phyloP scores from a whole-genome alignment of 179 eudicot species.

The Vitellaria paradoxa region DNA sequence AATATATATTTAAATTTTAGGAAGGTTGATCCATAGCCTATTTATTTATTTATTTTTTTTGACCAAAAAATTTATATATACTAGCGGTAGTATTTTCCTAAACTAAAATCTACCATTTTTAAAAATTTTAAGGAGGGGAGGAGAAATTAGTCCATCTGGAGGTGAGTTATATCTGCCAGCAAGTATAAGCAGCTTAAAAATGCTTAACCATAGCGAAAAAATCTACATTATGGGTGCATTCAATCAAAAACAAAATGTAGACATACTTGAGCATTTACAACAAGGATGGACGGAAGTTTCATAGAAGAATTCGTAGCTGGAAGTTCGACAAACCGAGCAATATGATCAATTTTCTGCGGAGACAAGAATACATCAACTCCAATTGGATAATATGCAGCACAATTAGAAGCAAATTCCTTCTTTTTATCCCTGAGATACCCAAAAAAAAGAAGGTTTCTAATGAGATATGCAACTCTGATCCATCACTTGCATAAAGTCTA shows the following conservation, averaged over 20 bases:
- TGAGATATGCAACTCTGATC: background rate
- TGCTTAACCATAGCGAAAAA: background rate
- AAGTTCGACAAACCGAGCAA: slow-evolving; percentile 88
- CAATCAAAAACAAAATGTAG: background rate
- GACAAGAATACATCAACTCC: slow-evolving; percentile 88
- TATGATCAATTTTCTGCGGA: slow-evolving; percentile 83
- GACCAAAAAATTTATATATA: no score
- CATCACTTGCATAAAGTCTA: background rate
- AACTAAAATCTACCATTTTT: no score
- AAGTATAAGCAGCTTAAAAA: background rate
- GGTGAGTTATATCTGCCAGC: background rate
- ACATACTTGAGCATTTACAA: slow-evolving; percentile 92
- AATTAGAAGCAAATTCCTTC: slow-evolving; percentile 74
- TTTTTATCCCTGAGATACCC: slow-evolving; percentile 73
- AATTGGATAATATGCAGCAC: slow-evolving; percentile 85
- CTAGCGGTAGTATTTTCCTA: no score
- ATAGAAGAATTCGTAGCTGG: slow-evolving; percentile 54
- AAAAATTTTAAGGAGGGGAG: no score
- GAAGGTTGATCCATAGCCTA: no score
- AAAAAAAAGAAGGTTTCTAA: background rate
- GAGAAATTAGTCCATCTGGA: no score
- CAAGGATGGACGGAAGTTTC: slow-evolving; percentile 77
- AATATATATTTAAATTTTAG: no score
- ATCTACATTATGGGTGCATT: background rate
- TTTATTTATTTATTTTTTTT: no score